Conservation (phyloP, 305 asterid genomes). For the Striga hermonthica region DNA sequence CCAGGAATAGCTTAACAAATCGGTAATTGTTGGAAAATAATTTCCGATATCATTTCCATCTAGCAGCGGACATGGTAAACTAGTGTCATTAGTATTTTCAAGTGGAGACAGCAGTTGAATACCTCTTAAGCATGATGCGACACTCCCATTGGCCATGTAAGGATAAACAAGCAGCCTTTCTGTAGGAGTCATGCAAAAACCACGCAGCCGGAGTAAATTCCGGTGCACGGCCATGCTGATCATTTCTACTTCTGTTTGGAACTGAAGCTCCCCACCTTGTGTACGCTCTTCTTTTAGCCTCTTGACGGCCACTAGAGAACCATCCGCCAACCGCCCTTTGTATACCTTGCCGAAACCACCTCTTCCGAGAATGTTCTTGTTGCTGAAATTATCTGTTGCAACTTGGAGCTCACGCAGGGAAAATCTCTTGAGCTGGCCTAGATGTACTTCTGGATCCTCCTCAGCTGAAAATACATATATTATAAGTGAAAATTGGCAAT, state of each 20-base stretch:
- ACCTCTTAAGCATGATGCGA: constrained; percentile 89
- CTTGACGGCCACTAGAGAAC: constrained; percentile 74
- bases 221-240: constrained; percentile 80
- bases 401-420: constrained; percentile 75
- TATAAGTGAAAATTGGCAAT: constrained; percentile 9
- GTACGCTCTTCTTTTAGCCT: constrained; percentile 77
- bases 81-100: not conserved
- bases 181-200: constrained; percentile 84
- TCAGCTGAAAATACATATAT: constrained; percentile 49
- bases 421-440: constrained; percentile 79
- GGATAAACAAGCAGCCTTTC: constrained; percentile 89
- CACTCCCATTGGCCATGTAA: constrained; percentile 81
- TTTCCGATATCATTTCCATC: not conserved
- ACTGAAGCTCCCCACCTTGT: constrained; percentile 76
- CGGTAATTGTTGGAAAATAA: not conserved
- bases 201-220: constrained; percentile 74
- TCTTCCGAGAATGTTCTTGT: constrained; percentile 57
- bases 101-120: not conserved
- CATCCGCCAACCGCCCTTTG: constrained; percentile 80
- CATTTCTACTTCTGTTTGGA: constrained; percentile 87
- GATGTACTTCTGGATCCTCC: constrained; percentile 86
- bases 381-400: constrained; percentile 71
- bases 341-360: constrained; percentile 89
- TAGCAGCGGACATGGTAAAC: not conserved
- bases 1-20: not conserved